These are phyloP conservation scores for Phytophthora pinifolia DNA, from an alignment of 352 stramenopile species.

Conservation along the genomic window DNA sequence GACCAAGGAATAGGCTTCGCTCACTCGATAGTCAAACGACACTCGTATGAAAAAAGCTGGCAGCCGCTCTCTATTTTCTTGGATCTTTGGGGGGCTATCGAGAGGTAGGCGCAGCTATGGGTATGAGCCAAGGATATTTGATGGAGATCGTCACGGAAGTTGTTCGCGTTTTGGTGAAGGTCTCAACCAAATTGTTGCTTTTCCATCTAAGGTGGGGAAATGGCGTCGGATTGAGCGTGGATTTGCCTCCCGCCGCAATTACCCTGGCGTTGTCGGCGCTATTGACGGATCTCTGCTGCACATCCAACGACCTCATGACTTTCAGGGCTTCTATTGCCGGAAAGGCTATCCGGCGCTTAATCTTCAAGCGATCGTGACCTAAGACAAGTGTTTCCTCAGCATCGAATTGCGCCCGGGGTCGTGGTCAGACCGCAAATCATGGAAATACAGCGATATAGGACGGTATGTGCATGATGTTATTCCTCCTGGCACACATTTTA, in stretches of 20 bases:
- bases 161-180: constrained; percentile 5
- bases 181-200: too few relatives aligned
- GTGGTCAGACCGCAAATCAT: not conserved
- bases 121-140: constrained; percentile 13
- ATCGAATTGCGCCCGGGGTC: not conserved
- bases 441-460: not conserved
- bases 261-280: too few relatives aligned
- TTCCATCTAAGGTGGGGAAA: too few relatives aligned
- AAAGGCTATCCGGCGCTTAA: too few relatives aligned
- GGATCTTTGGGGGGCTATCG: constrained; percentile 1
- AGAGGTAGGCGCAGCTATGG: constrained; percentile 8
- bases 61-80: constrained; percentile 5
- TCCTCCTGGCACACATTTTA: not conserved
- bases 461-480: not conserved
- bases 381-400: not conserved
- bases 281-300: too few relatives aligned
- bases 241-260: too few relatives aligned
- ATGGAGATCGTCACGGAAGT: constrained; percentile 13
- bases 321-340: too few relatives aligned
- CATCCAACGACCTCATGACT: too few relatives aligned
- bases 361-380: too few relatives aligned
- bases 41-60: constrained; percentile 13
- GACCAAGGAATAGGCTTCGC: not conserved
- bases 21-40: not conserved
- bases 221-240: too few relatives aligned